A percentile compares a stretch with the other conserved stretches of the same genome.
Conservation (phyloP, 2,329 filamentous ascomycete species). For the Neopestalotiopsis rosae region DNA sequence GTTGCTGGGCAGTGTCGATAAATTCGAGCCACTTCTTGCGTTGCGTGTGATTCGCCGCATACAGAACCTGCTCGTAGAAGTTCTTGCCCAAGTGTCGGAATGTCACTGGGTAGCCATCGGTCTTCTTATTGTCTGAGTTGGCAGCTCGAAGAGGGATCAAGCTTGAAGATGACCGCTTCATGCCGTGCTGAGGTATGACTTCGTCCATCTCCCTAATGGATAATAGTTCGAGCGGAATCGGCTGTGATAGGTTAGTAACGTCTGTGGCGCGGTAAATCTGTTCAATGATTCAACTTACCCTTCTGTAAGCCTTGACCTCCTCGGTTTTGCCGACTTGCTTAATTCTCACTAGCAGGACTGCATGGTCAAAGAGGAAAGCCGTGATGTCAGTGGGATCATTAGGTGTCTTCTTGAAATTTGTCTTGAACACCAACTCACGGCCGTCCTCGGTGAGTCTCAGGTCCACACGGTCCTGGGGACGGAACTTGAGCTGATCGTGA, state of each 20-base stretch:
- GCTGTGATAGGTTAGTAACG: constrained; percentile 48
- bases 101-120: constrained; percentile 89
- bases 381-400: constrained; percentile 90
- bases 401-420: constrained; percentile 88
- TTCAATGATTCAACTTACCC: constrained; percentile 44
- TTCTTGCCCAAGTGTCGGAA: constrained; percentile 96
- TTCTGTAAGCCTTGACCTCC: constrained; percentile 92
- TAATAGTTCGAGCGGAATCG: constrained; percentile 91
- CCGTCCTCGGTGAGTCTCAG: constrained; percentile 93
- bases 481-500: constrained; percentile 90
- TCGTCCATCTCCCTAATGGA: constrained; percentile 98
- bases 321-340: constrained; percentile 94
- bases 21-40: constrained; percentile 97
- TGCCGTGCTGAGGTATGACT: constrained; percentile 79
- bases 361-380: constrained; percentile 95
- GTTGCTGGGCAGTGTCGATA: constrained; percentile 89
- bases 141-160: constrained; percentile 64
- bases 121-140: constrained; percentile 61
- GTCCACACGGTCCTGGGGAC: constrained; percentile 88
- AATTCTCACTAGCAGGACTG: constrained; percentile 86
- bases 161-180: constrained; percentile 88
- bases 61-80: constrained; percentile 91
- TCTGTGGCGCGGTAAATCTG: too few species aligned
- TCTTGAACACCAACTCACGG: constrained; percentile 93
- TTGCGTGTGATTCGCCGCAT: constrained; percentile 82